Percentiles rank a stretch among this genome's conserved stretches.
These are phyloP conservation scores for Fusarium coffeatum DNA, from an alignment of 2,329 filamentous ascomycete genomes.

Conservation along the genomic window DNA sequence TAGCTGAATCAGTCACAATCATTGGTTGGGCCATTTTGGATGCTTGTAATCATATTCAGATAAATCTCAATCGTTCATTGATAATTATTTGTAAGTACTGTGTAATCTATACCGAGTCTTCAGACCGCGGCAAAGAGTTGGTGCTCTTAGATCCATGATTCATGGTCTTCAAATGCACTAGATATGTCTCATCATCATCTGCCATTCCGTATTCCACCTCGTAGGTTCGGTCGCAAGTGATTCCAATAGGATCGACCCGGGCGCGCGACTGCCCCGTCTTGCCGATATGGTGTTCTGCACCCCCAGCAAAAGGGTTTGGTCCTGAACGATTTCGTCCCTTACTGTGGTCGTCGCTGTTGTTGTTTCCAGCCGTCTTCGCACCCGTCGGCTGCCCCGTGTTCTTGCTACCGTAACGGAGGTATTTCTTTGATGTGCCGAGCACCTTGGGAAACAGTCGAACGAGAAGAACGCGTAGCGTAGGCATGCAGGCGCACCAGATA, in stretches of 20 bases:
- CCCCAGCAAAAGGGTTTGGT: neutral
- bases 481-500: neutral
- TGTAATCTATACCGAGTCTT: neutral
- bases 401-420: neutral
- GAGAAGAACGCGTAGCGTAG: neutral
- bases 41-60: too few species aligned
- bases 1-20: too few species aligned
- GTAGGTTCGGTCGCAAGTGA: neutral
- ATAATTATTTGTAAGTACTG: too few species aligned
- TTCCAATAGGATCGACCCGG: neutral
- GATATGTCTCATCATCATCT: neutral
- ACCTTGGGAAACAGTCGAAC: neutral
- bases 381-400: neutral
- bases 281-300: too few species aligned
- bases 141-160: neutral
- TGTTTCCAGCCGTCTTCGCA: too few species aligned
- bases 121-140: neutral
- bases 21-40: too few species aligned
- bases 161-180: neutral
- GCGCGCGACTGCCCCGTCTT: neutral
- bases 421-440: neutral
- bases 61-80: too few species aligned
- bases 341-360: too few species aligned
- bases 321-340: neutral
- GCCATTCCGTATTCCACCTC: neutral